These are phyloP conservation scores for Penicillium daleae DNA, from an alignment of 495 filamentous ascomycete species.

Conservation along the genomic window DNA sequence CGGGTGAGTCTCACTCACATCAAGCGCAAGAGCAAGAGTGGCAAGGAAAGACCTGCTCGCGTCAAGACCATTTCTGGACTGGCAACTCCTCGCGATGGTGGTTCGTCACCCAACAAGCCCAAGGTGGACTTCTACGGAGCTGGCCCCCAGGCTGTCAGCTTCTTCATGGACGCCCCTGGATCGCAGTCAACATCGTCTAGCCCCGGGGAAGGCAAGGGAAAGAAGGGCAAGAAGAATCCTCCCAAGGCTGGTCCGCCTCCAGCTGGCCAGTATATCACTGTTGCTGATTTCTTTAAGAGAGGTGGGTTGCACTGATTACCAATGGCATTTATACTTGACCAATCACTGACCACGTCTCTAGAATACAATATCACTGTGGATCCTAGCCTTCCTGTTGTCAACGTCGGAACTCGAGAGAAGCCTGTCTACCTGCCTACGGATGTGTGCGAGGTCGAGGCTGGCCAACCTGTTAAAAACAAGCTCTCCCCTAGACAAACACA, in stretches of 20 bases:
- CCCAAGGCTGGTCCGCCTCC: constrained; percentile 35
- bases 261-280: constrained; percentile 49
- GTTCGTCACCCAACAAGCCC: constrained; percentile 33
- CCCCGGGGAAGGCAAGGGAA: constrained; percentile 18
- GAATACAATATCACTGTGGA: constrained; percentile 49
- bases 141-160: constrained; percentile 49
- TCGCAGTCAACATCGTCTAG: constrained; percentile 10
- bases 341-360: constrained; percentile 21
- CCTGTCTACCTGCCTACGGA: constrained; percentile 72
- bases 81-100: constrained; percentile 45
- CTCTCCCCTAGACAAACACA: constrained; percentile 60
- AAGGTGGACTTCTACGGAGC: constrained; percentile 41
- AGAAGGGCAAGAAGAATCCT: constrained; percentile 41
- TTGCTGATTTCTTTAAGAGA: constrained; percentile 54
- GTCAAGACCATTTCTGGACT: constrained; percentile 53
- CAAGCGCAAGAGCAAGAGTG: constrained; percentile 39
- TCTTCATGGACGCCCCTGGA: constrained; percentile 36
- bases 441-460: constrained; percentile 63
- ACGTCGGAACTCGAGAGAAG: constrained; percentile 61
- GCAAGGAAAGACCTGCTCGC: constrained; percentile 33
- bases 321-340: no score
- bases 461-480: constrained; percentile 63
- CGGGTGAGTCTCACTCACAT: constrained; percentile 47
- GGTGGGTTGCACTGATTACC: constrained; percentile 36
- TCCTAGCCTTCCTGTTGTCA: constrained; percentile 64